A percentile compares a stretch with the other conserved stretches of the same genome.
These are phyloP conservation scores for Kluyveromyces lactis DNA, from an alignment of 805 yeast species.

Conservation along the genomic window DNA sequence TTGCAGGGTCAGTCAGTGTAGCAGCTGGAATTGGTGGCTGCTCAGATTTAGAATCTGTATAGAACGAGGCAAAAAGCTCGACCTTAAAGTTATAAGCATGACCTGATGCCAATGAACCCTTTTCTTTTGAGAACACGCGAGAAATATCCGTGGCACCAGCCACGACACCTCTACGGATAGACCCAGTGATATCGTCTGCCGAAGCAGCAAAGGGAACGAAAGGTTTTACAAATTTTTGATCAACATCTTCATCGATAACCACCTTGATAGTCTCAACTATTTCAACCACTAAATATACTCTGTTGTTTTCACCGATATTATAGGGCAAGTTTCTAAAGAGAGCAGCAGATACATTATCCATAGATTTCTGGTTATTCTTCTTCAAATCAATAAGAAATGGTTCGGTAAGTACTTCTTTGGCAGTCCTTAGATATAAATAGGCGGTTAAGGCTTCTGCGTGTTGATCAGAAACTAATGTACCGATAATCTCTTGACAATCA, in stretches of 20 bases:
- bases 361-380: slow-evolving; percentile 46
- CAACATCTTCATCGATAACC: slow-evolving; percentile 15
- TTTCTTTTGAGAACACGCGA: slow-evolving; percentile 59
- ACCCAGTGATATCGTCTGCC: slow-evolving; percentile 21
- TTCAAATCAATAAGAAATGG: slow-evolving; percentile 64
- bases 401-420: slow-evolving; percentile 61
- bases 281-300: slow-evolving; percentile 68
- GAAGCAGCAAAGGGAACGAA: slow-evolving; percentile 16
- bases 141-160: slow-evolving; percentile 85
- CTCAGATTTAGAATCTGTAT: slow-evolving; percentile 13
- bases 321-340: slow-evolving; percentile 70
- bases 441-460: slow-evolving; percentile 64
- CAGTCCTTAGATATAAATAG: slow-evolving; percentile 59
- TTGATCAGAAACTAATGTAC: slow-evolving; percentile 51
- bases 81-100: slow-evolving; percentile 64
- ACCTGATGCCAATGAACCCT: slow-evolving; percentile 52
- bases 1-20: slow-evolving; percentile 24
- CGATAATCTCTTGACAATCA: slow-evolving; percentile 62
- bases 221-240: slow-evolving; percentile 11
- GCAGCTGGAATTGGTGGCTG: slow-evolving; percentile 14
- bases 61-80: slow-evolving; percentile 63
- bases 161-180: slow-evolving; percentile 70
- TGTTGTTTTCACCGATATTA: slow-evolving; percentile 50
- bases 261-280: slow-evolving; percentile 62
- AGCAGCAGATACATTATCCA: slow-evolving; percentile 71